A percentile compares a stretch with the other conserved stretches of the same genome.
Evolutionary conservation across 176 grass and related monocot species (phyloP).

Genomic region (Triticum urartu): DNA sequence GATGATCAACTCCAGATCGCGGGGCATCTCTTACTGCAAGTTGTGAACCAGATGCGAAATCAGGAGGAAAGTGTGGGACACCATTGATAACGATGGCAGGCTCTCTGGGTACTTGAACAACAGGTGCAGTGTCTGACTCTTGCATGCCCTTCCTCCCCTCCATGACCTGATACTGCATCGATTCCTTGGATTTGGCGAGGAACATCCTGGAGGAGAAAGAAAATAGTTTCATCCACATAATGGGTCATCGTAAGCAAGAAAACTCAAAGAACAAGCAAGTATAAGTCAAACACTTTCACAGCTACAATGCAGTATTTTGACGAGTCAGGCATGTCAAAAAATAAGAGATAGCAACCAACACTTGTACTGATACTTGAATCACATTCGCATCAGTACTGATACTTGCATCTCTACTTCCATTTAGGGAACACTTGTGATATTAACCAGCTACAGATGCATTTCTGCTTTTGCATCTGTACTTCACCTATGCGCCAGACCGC

Average conservation of each 20-base stretch:
- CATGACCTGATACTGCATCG: conserved; percentile 40
- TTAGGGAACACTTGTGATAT: no score
- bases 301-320: neutral
- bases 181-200: conserved; percentile 2
- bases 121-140: conserved; percentile 37
- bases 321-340: no score
- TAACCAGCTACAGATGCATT: no score
- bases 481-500: no score
- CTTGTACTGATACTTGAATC: no score
- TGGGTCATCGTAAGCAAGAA: conserved; percentile 1
- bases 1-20: conserved; percentile 51
- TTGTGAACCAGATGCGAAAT: conserved; percentile 19
- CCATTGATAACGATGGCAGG: conserved; percentile 85
- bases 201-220: conserved; percentile 18
- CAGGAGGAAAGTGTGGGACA: conserved; percentile 49
- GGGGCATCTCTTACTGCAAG: conserved; percentile 9
- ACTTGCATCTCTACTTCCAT: no score
- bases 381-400: no score
- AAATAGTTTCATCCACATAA: conserved; percentile 16
- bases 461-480: no score
- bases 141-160: conserved; percentile 27
- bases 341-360: no score
- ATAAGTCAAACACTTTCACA: conserved; percentile 7
- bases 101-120: conserved; percentile 67
- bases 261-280: conserved; percentile 6